Evolutionary conservation across 257 asterid species (phyloP).

Genomic region (Ballota nigra): DNA sequence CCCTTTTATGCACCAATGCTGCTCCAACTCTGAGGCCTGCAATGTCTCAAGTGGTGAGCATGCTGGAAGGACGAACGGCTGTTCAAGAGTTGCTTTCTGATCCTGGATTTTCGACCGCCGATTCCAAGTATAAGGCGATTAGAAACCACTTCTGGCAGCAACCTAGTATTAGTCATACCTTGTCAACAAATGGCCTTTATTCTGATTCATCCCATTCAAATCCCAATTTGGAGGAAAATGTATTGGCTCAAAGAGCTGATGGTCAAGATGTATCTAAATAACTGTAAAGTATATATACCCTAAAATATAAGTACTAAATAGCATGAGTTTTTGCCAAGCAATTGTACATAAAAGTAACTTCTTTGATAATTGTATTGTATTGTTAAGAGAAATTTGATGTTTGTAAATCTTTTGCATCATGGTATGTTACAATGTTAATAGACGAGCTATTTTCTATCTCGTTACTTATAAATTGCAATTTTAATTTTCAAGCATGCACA

Average conservation of each 20-base stretch:
- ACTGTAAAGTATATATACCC: neutral
- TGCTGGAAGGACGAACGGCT: constrained; percentile 85
- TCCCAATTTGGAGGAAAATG: constrained; percentile 30
- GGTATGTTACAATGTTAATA: neutral
- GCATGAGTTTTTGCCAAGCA: constrained; percentile 17
- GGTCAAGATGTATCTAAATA: constrained; percentile 10
- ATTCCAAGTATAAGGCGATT: constrained; percentile 55
- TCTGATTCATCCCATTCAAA: constrained; percentile 52
- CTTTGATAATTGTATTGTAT: neutral
- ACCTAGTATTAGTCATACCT: constrained; percentile 52
- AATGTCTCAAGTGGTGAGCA: constrained; percentile 91
- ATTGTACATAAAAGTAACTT: constrained; percentile 13
- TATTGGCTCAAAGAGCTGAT: constrained; percentile 24
- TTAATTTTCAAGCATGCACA: too few species aligned
- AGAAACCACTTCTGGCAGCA: constrained; percentile 89
- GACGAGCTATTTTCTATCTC: too few species aligned
- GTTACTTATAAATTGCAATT: too few species aligned
- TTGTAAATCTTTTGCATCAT: neutral
- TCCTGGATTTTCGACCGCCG: constrained; percentile 55
- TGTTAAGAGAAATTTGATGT: neutral
- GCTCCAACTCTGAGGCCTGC: constrained; percentile 80
- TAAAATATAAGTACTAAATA: neutral
- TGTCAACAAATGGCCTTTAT: constrained; percentile 43
- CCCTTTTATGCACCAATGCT: constrained; percentile 79
- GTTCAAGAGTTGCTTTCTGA: constrained; percentile 79